Evolutionary conservation across 768 basidiomycete species (phyloP), one percentile per base, ranked within the genome.

Genomic region (Suillus brevipes): DNA sequence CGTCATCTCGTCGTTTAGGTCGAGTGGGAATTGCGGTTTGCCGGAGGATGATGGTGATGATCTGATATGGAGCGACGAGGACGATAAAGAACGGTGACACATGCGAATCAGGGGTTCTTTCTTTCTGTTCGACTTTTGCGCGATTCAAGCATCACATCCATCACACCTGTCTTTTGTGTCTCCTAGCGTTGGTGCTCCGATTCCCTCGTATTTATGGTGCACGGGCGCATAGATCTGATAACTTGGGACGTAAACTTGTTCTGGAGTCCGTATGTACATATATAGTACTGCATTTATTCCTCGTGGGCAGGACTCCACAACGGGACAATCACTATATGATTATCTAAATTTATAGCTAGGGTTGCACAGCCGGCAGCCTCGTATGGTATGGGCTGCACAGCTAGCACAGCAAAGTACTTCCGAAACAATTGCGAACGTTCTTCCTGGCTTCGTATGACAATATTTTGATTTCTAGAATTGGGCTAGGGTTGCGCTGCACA

Each of bases 41-140:
- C 82, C 84, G 0, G 75, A 73, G 8, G 81, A 82, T 60, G 85
- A 84, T 66, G 84, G 84, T 53, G 85, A 84, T 62, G 84, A 87
- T 69, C 68, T 85, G 18, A 68, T 83, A 23, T 84, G 81, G 82
- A 84, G 81, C 36, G 86, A 84, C 59, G 82, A 83, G 8, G 86
- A 86, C 31, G 79, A 77, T 57, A 76, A 8, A 25, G 38, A 59
- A 59, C 58, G 58, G 42, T 59, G 58, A 31, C 3, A 59, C 40
- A 18, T 3, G 18, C 28, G 38, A 16, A 28, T 59, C 23, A 14
- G 16, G 25, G 38, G 3, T 23, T 31, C n/a, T 31, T 31, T 31
- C 37, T 58, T 37, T 56, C n/a, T 1, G n/a, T 7, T n/a, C n/a
- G n/a, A n/a, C n/a, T n/a, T n/a, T n/a, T n/a, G n/a, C n/a, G 34